Conservation (phyloP, 768 basidiomycete genomes). For the Suillus sp. region DNA sequence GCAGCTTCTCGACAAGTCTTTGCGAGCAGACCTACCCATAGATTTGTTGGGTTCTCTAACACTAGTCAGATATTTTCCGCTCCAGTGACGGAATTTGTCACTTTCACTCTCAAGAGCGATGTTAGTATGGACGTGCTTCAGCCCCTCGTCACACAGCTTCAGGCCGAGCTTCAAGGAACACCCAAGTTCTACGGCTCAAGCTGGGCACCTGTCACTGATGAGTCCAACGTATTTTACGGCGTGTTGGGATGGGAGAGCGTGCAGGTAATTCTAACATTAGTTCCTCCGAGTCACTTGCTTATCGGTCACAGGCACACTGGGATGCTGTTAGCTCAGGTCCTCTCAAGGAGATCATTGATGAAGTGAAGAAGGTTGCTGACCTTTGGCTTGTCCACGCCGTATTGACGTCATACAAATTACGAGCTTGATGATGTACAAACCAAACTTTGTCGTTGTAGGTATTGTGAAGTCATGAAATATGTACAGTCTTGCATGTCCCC, state of each 20-base stretch:
- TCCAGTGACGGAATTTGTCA: conserved; percentile 37
- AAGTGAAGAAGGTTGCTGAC: conserved; percentile 27
- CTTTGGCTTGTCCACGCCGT: conserved; percentile 36
- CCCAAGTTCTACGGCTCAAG: conserved; percentile 32
- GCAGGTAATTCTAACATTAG: conserved; percentile 22
- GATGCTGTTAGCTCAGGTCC: conserved; percentile 33
- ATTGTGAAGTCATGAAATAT: not conserved
- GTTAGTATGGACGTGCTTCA: conserved; percentile 21
- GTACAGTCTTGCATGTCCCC: not conserved
- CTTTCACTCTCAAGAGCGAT: conserved; percentile 32
- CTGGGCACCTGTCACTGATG: conserved; percentile 27
- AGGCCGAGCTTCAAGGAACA: conserved; percentile 23
- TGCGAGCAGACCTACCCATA: conserved; percentile 19
- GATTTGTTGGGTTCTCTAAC: conserved; percentile 28
- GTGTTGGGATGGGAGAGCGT: conserved; percentile 42
- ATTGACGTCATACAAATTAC: conserved; percentile 19
- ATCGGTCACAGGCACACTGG: conserved; percentile 36
- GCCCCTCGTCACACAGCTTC: conserved; percentile 26
- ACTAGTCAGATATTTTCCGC: conserved; percentile 23
- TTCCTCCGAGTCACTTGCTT: not conserved
- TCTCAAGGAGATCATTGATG: conserved; percentile 31
- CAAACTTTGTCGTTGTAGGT: not conserved
- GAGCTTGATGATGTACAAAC: conserved; percentile 6
- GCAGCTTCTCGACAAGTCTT: conserved; percentile 19
- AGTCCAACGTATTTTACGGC: conserved; percentile 27